Evolutionary conservation across 2,329 filamentous ascomycete genomes (phyloP).

Genomic region (Sporothrix phasma): DNA sequence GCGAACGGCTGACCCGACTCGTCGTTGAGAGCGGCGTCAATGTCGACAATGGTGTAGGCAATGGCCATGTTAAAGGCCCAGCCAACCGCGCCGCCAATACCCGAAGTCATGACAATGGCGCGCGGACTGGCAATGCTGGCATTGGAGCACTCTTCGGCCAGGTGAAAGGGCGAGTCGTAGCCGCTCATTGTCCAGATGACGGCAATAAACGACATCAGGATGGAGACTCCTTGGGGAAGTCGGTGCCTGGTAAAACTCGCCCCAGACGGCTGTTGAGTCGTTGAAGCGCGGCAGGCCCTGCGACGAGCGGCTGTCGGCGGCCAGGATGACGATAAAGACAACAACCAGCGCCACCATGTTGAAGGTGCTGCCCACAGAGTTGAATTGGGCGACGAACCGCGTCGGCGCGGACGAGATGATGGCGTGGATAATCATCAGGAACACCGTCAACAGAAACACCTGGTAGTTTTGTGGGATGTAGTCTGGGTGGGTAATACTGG

Average conservation of each 20-base stretch:
- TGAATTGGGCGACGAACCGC: conserved; percentile 58
- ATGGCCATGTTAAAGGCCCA: conserved; percentile 67
- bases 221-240: conserved; percentile 57
- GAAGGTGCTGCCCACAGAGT: conserved; percentile 58
- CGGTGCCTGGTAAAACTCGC: conserved; percentile 54
- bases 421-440: conserved; percentile 59
- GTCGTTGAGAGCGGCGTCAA: conserved; percentile 46
- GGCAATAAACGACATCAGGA: conserved; percentile 62
- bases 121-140: conserved; percentile 59
- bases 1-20: conserved; percentile 61
- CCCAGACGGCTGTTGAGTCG: conserved; percentile 49
- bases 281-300: conserved; percentile 29
- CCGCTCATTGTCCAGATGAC: conserved; percentile 62
- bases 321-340: conserved; percentile 59
- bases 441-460: conserved; percentile 54
- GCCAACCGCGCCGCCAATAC: conserved; percentile 54
- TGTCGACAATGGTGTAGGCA: conserved; percentile 60
- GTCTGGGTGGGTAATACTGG: conserved; percentile 55
- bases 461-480: conserved; percentile 58
- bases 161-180: conserved; percentile 60
- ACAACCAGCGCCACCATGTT: conserved; percentile 59
- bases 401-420: conserved; percentile 62
- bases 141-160: conserved; percentile 68
- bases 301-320: conserved; percentile 42
- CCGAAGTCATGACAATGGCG: conserved; percentile 61